Conservation (phyloP, 805 yeast genomes). For the Candida ovalis region DNA sequence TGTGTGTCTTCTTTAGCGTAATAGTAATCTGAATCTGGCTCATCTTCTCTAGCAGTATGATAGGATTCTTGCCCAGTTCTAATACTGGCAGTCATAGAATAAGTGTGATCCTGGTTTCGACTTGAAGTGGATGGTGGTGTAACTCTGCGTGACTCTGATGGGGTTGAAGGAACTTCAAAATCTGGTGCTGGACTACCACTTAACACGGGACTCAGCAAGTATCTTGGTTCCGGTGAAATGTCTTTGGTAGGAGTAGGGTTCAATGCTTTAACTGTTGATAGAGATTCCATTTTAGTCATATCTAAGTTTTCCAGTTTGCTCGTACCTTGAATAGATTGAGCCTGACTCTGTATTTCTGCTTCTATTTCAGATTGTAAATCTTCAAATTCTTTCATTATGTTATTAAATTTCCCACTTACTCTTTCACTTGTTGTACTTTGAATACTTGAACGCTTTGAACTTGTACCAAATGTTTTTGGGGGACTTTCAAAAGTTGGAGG, state of each 20-base stretch:
- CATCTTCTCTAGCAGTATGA: slow-evolving; percentile 19
- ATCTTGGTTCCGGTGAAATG: not conserved
- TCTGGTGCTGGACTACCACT: not conserved
- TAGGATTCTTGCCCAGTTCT: slow-evolving; percentile 22
- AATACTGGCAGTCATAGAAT: slow-evolving; percentile 13
- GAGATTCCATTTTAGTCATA: not conserved
- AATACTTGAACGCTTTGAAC: not conserved
- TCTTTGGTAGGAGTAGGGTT: not conserved
- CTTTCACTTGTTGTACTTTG: slow-evolving; percentile 10
- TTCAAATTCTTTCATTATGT: slow-evolving; percentile 32
- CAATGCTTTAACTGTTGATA: not conserved
- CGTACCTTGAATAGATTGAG: not conserved
- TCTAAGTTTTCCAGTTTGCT: not conserved
- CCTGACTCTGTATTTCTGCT: slow-evolving; percentile 13
- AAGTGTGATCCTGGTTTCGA: slow-evolving; percentile 3
- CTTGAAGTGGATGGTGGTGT: not conserved
- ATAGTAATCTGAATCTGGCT: slow-evolving; percentile 1
- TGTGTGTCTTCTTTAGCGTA: not conserved
- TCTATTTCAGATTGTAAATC: slow-evolving; percentile 25
- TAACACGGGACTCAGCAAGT: too few relatives aligned
- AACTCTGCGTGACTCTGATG: not conserved
- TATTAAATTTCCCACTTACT: slow-evolving; percentile 27
- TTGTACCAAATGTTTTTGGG: slow-evolving; percentile 1
- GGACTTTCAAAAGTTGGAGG: not conserved
- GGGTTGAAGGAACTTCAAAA: not conserved